phyloP scores from a whole-genome alignment of 2,329 filamentous ascomycete genomes.

The Aspergillus glaucus region DNA sequence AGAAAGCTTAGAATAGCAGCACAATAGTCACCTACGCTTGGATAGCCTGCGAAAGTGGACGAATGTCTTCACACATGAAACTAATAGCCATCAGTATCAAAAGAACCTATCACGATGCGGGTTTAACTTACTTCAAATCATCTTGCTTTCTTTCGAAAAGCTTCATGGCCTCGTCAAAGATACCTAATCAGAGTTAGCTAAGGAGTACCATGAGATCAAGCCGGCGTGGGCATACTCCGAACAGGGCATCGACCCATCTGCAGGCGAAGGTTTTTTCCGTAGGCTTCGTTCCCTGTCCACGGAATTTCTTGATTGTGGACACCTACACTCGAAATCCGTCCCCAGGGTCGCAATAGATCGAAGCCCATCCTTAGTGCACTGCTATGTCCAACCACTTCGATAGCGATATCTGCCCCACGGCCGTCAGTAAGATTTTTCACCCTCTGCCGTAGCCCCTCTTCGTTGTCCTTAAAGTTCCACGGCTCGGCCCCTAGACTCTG shows the following conservation, averaged over 20 bases:
- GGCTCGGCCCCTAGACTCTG: conserved; percentile 68
- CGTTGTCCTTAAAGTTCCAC: conserved; percentile 65
- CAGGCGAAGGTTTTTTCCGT: conserved; percentile 61
- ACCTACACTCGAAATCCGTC: conserved; percentile 64
- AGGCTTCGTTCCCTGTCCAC: conserved; percentile 57
- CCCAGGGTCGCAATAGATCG: conserved; percentile 66
- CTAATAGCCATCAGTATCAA: too few species aligned
- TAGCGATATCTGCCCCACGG: conserved; percentile 73
- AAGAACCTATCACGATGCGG: too few species aligned
- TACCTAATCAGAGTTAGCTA: too few species aligned
- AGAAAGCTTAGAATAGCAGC: too few species aligned
- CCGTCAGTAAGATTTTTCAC: conserved; percentile 70
- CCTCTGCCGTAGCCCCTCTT: conserved; percentile 47
- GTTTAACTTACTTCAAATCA: too few species aligned
- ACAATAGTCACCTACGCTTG: too few species aligned
- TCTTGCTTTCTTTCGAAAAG: too few species aligned
- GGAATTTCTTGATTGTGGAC: conserved; percentile 67
- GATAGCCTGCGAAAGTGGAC: too few species aligned
- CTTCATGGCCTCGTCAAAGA: too few species aligned
- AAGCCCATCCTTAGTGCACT: conserved; percentile 63
- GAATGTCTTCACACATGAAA: too few species aligned
- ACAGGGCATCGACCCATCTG: conserved; percentile 74
- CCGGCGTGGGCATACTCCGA: too few species aligned
- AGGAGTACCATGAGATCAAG: too few species aligned
- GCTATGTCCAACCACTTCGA: conserved; percentile 67